Conservation (phyloP, 2,329 filamentous ascomycete genomes). For the Claviceps sp. region DNA sequence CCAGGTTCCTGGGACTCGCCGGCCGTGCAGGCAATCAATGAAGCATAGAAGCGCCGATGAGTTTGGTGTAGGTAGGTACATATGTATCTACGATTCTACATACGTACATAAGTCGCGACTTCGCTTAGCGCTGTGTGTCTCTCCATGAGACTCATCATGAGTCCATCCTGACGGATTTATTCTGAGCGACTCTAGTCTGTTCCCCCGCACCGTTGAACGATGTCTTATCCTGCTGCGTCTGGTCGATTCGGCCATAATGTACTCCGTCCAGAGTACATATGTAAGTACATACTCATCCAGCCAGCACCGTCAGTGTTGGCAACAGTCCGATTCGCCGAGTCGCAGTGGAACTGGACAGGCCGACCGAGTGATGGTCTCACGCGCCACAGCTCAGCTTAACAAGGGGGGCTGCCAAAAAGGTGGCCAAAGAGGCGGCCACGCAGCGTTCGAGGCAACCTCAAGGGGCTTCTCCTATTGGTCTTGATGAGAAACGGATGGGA, state of each 20-base stretch:
- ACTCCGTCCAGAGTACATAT: too few species aligned
- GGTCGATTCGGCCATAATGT: neutral
- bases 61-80: neutral
- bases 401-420: slow-evolving; percentile 1
- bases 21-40: neutral
- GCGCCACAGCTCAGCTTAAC: neutral
- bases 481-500: slow-evolving; percentile 1
- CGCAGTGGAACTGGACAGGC: neutral
- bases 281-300: too few species aligned
- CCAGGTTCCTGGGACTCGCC: slow-evolving; percentile 5
- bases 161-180: too few species aligned
- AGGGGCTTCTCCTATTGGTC: slow-evolving; percentile 5
- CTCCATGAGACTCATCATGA: neutral
- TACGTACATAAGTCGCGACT: neutral
- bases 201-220: slow-evolving; percentile 3
- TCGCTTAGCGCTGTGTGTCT: neutral
- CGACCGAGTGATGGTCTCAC: slow-evolving; percentile 1
- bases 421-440: neutral
- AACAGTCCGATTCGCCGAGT: neutral
- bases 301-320: neutral
- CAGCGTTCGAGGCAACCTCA: neutral
- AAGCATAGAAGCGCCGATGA: neutral
- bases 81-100: too few species aligned
- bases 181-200: neutral
- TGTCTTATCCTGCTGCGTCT: neutral